These are phyloP conservation scores for Pleurotus tuber-regium DNA, from an alignment of 768 basidiomycete genomes.

Conservation along the genomic window DNA sequence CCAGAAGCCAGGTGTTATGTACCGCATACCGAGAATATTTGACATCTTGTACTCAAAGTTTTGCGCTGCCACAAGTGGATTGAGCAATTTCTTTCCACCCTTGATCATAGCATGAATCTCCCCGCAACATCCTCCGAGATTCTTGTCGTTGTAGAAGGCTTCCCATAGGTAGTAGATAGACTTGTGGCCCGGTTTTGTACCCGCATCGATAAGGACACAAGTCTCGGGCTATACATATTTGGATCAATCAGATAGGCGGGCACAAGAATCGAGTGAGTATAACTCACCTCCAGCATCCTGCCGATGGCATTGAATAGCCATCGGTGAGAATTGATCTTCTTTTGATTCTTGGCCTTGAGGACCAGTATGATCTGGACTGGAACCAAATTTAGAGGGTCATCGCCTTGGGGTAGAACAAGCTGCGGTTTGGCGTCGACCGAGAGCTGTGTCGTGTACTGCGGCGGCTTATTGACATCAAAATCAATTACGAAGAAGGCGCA, in stretches of 20 bases:
- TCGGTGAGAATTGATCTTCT: slow-evolving; percentile 93
- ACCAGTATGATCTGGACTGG: slow-evolving; percentile 90
- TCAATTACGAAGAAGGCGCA: not conserved
- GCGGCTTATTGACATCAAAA: slow-evolving; percentile 7
- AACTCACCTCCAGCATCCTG: slow-evolving; percentile 62
- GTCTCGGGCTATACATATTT: not conserved
- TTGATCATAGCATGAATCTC: slow-evolving; percentile 97
- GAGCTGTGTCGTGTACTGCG: slow-evolving; percentile 91
- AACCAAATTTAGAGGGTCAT: slow-evolving; percentile 88
- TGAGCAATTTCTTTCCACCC: slow-evolving; percentile 86
- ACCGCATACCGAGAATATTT: slow-evolving; percentile 73
- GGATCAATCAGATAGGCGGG: not conserved
- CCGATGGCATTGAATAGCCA: slow-evolving; percentile 97
- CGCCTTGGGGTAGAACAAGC: slow-evolving; percentile 83
- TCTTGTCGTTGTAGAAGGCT: slow-evolving; percentile 75
- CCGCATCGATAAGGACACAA: slow-evolving; percentile 90
- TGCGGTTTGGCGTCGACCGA: slow-evolving; percentile 89
- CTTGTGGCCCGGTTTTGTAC: slow-evolving; percentile 94
- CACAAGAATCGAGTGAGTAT: not conserved
- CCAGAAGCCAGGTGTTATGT: not conserved
- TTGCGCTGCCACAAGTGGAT: slow-evolving; percentile 92
- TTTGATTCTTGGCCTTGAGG: slow-evolving; percentile 90
- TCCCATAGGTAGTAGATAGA: slow-evolving; percentile 96
- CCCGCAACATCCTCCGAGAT: slow-evolving; percentile 82
- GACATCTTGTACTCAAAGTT: slow-evolving; percentile 99